Base-by-base conservation (phyloP, 2,329 filamentous ascomycete genomes). In the Chaetomiaceae sp. region DNA sequence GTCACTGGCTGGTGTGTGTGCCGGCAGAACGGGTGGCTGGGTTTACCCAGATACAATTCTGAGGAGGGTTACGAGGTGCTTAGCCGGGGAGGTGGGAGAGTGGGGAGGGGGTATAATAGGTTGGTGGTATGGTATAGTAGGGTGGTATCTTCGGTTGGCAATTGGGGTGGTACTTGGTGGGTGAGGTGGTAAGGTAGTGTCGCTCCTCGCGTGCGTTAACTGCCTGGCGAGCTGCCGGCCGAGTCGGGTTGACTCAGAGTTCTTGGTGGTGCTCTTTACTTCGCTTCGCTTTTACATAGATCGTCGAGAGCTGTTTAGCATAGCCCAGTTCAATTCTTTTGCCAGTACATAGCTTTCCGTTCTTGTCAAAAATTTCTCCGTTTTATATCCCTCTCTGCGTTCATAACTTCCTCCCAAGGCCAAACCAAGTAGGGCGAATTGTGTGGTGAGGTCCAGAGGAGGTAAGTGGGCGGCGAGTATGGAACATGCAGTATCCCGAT, bases 1-100 rank as follows among this genome's bases (percentile, higher is more conserved):
- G n/a, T n/a, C n/a, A n/a, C n/a, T n/a, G 51, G 54, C 47, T 49
- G 34, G 19, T 47, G 31, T 42, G 47, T 20, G 46, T 8, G 33
- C 23, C 20, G 33, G 45, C 22, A 29, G 20, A 9, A 8, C 17
- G 23, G 42, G 11, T 20, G 25, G n/a, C n/a, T 27, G 34, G 17
- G 23, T 7, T 15, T 17, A n/a, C n/a, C n/a, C n/a, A n/a, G n/a
- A n/a, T n/a, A n/a, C n/a, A n/a, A n/a, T n/a, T n/a, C n/a, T n/a
- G n/a, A n/a, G n/a, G n/a, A n/a, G 33, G 23, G 22, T 29, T 44
- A 25, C 47, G 34, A 40, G 46, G 17, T 29, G 39, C 39, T 29
- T 42, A 17, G 39, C 39, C 39, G 39, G 39, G 39, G 23, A 42
- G 29, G 14, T 29, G 39, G 39, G 42, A 33, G 33, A 23, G 43